Conservation (phyloP, 768 basidiomycete genomes). For the Mycena amicta region DNA sequence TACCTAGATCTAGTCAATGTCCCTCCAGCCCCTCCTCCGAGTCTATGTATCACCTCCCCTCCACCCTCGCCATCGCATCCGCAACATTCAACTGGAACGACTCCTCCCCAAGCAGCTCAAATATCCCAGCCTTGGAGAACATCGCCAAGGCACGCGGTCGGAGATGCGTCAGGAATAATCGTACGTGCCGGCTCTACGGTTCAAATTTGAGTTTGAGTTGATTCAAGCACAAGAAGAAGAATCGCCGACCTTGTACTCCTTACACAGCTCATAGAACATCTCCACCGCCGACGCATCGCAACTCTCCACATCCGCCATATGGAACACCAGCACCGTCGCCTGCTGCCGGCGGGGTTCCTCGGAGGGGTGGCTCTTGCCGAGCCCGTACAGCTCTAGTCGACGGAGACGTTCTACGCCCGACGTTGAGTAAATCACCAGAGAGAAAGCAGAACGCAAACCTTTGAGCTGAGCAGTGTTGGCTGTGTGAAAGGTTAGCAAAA, state of each 20-base stretch:
- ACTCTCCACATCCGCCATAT: slow-evolving; percentile 88
- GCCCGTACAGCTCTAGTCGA: slow-evolving; percentile 87
- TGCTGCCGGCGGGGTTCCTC: slow-evolving; percentile 79
- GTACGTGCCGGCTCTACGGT: slow-evolving; percentile 50
- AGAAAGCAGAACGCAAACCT: slow-evolving; percentile 43
- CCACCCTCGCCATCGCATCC: slow-evolving; percentile 50
- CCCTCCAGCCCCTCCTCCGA: too few relatives aligned
- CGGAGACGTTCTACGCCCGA: slow-evolving; percentile 82
- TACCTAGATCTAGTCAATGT: too few relatives aligned
- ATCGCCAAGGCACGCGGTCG: slow-evolving; percentile 39
- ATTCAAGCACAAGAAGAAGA: neutral
- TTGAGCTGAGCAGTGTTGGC: slow-evolving; percentile 96
- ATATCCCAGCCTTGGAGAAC: slow-evolving; percentile 54
- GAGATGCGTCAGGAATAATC: slow-evolving; percentile 55
- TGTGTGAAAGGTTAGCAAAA: slow-evolving; percentile 27
- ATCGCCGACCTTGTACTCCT: slow-evolving; percentile 69
- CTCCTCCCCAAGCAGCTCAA: slow-evolving; percentile 49
- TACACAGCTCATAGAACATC: slow-evolving; percentile 77
- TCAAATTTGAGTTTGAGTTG: neutral
- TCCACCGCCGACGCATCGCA: slow-evolving; percentile 93
- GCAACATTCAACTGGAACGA: slow-evolving; percentile 54
- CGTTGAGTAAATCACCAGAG: neutral
- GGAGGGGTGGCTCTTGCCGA: slow-evolving; percentile 79
- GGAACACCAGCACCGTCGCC: slow-evolving; percentile 83
- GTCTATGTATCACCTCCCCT: slow-evolving; percentile 25